Evolutionary conservation across 129 eudicot species (phyloP).

Genomic region (Lactuca saligna): DNA sequence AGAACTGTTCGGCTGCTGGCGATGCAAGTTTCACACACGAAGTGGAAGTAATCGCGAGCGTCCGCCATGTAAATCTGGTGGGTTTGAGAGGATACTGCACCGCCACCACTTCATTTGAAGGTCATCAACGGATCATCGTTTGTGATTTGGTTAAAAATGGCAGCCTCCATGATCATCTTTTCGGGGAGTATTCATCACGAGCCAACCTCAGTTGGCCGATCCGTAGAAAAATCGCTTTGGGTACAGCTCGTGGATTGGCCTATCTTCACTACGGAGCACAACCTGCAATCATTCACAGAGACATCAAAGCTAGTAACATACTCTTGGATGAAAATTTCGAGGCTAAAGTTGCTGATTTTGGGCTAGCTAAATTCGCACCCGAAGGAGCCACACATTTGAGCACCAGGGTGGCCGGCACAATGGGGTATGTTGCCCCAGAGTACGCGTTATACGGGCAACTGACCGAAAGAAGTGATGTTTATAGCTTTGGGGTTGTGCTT

Average conservation of each 20-base stretch:
- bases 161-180: slow-evolving; percentile 79
- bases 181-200: slow-evolving; percentile 31
- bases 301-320: slow-evolving; percentile 86
- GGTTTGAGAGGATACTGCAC: slow-evolving; percentile 81
- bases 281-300: slow-evolving; percentile 77
- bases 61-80: slow-evolving; percentile 82
- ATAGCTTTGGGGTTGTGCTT: slow-evolving; percentile 83
- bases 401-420: slow-evolving; percentile 90
- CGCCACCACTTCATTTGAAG: slow-evolving; percentile 67
- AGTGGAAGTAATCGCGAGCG: slow-evolving; percentile 88
- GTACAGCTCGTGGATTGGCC: slow-evolving; percentile 78
- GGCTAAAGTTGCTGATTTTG: slow-evolving; percentile 89
- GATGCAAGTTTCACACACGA: slow-evolving; percentile 80
- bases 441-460: slow-evolving; percentile 88
- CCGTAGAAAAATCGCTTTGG: slow-evolving; percentile 68
- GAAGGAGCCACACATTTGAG: slow-evolving; percentile 91
- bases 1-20: slow-evolving; percentile 83
- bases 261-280: slow-evolving; percentile 86
- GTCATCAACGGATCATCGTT: slow-evolving; percentile 83
- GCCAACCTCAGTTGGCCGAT: slow-evolving; percentile 64
- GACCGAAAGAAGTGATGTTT: slow-evolving; percentile 92
- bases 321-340: slow-evolving; percentile 80
- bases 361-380: slow-evolving; percentile 83
- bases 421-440: slow-evolving; percentile 95
- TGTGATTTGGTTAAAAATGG: slow-evolving; percentile 86